Evolutionary conservation across 306 rosid species (phyloP).

Genomic region (Sesbania bispinosa): DNA sequence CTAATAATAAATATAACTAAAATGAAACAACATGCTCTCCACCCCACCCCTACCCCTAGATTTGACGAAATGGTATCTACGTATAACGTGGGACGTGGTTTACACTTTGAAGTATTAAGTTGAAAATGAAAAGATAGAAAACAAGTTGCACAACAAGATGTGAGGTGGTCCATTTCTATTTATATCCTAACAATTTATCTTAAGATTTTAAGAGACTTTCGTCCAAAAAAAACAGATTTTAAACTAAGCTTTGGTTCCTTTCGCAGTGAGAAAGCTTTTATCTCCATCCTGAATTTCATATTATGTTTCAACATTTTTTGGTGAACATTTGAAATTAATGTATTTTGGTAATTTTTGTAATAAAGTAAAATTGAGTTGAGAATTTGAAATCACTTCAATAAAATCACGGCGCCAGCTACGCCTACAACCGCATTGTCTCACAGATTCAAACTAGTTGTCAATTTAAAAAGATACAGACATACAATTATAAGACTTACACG

Average conservation of each 20-base stretch:
- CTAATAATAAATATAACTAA: not conserved
- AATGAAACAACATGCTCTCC: not conserved
- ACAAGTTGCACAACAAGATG: not conserved
- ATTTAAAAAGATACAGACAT: not conserved
- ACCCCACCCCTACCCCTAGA: not conserved
- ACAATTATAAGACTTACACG: too few relatives aligned
- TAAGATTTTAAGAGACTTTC: too few relatives aligned
- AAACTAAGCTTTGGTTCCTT: not conserved
- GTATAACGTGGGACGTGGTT: conserved; percentile 14
- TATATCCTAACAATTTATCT: not conserved
- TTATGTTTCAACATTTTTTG: too few relatives aligned
- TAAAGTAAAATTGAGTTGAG: not conserved
- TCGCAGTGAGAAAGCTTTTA: not conserved
- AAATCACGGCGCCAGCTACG: not conserved
- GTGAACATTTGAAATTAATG: not conserved
- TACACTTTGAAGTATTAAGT: not conserved
- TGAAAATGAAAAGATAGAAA: not conserved
- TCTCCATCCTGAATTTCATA: too few relatives aligned
- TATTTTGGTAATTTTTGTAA: not conserved
- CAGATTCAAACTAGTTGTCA: not conserved
- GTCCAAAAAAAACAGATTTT: too few relatives aligned
- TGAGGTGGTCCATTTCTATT: not conserved
- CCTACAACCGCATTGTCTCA: not conserved
- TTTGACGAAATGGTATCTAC: not conserved
- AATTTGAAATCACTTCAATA: not conserved